phyloP scores from a whole-genome alignment of 1,284 basidiomycete species.

The Chiua sp. region DNA sequence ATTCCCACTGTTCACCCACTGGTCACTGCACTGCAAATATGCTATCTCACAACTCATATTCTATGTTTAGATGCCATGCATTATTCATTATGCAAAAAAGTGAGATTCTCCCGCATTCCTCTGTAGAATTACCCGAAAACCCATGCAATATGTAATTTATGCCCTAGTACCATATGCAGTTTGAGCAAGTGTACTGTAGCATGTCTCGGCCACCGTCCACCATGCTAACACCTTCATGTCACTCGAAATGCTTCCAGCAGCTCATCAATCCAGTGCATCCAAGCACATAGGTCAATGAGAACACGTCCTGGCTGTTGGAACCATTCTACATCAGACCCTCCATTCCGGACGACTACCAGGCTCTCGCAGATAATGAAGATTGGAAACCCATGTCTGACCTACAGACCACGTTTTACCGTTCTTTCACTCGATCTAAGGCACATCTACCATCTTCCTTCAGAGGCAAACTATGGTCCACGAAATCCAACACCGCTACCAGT shows the following conservation, averaged over 20 bases:
- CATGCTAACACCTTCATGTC: slow-evolving; percentile 44
- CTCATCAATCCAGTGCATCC: slow-evolving; percentile 46
- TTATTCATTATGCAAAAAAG: too few relatives aligned
- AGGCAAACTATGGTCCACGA: slow-evolving; percentile 32
- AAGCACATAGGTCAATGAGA: slow-evolving; percentile 35
- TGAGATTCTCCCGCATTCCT: too few relatives aligned
- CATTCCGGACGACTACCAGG: slow-evolving; percentile 34
- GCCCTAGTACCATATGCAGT: too few relatives aligned
- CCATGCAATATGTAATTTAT: too few relatives aligned
- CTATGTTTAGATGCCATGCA: too few relatives aligned
- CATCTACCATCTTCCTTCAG: slow-evolving; percentile 22
- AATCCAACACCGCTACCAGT: slow-evolving; percentile 14
- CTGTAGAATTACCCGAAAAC: too few relatives aligned
- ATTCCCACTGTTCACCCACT: too few relatives aligned
- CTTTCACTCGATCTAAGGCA: slow-evolving; percentile 34
- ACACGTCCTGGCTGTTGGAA: slow-evolving; percentile 47
- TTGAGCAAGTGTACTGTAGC: too few relatives aligned
- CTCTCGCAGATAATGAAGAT: slow-evolving; percentile 43
- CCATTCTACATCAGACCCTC: slow-evolving; percentile 45
- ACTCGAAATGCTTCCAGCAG: slow-evolving; percentile 59
- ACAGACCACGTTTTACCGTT: slow-evolving; percentile 37
- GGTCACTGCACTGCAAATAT: too few relatives aligned
- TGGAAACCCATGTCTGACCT: slow-evolving; percentile 25
- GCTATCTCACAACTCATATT: too few relatives aligned
- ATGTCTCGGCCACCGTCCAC: too few relatives aligned